Evolutionary conservation across 352 stramenopile genomes (phyloP).

Genomic region (Discostella stelligera): DNA sequence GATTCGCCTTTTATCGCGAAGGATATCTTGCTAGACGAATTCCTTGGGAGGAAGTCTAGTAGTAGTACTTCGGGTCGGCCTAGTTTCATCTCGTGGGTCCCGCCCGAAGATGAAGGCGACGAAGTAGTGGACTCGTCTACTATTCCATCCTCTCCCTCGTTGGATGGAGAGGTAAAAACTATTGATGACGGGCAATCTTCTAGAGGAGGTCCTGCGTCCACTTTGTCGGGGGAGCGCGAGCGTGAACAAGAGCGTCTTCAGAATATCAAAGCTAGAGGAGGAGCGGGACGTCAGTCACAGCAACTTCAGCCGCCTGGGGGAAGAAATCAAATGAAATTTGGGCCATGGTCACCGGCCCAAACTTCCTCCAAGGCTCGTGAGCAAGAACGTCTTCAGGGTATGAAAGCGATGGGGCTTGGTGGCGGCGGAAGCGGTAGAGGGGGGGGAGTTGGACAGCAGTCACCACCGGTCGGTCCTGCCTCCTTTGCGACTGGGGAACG

Average conservation of each 20-base stretch:
- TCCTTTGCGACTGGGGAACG: conserved; percentile 8
- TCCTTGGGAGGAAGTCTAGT: conserved; percentile 16
- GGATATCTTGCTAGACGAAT: conserved; percentile 33
- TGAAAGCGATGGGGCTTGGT: conserved; percentile 21
- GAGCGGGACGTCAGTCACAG: conserved; percentile 1
- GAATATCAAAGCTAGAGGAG: conserved; percentile 19
- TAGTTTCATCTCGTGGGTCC: conserved; percentile 29
- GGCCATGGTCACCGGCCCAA: conserved; percentile 11
- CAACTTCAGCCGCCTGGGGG: not conserved
- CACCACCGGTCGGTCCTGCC: not conserved
- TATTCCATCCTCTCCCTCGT: not conserved
- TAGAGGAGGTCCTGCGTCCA: conserved; percentile 3
- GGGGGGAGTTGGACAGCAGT: not conserved
- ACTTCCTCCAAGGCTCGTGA: conserved; percentile 29
- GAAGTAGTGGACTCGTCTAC: not conserved
- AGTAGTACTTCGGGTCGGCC: not conserved
- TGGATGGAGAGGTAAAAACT: not conserved
- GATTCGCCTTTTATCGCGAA: conserved; percentile 26
- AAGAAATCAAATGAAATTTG: conserved; percentile 3
- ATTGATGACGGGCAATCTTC: not conserved
- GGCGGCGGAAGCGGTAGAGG: not conserved
- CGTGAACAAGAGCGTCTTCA: conserved; percentile 31
- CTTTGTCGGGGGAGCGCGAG: conserved; percentile 25
- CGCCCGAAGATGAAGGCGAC: conserved; percentile 12
- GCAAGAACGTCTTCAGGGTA: conserved; percentile 20